Base-by-base conservation (phyloP, 441 rosid species). In the Adansonia gregorii region DNA sequence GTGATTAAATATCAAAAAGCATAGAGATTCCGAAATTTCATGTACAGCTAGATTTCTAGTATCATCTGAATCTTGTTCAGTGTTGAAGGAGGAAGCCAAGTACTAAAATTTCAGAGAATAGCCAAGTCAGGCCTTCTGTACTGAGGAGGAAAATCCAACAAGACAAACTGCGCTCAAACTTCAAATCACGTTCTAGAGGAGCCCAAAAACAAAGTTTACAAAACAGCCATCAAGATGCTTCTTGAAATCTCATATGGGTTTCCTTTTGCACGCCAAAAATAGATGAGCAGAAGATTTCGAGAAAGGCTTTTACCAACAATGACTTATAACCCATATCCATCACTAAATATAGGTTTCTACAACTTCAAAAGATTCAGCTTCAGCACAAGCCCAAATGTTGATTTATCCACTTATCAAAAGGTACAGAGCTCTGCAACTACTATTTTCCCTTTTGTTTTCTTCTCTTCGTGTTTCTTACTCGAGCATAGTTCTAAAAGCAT, bases 311-410 rank as follows among this genome's bases (percentile, higher is more conserved):
- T 20, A 46, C 17, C 39, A 68, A 20, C 0, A 0, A 67, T 67
- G 52, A 48, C 73, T 14, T 49, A 24, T 67, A 43, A 67, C 17
- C 54, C 12, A 12, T 48, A 68, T 46, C 52, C 17, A 48, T 68
- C 41, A 5, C 41, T 12, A 6, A 11, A 12, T 48, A 6, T 22
- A 49, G 6, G 54, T 67, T 19, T 45, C 54, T 46, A 46, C 39
- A 46, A 67, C 72, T 46, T 46, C 0, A 20, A 67, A 67, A 43
- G 19, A 46, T 67, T 67, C 39, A 67, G 55, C 55, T 67, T 67
- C 72, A 46, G 52, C 19, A 67, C 56, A 67, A 19, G 2, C 10
- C 14, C 19, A 45, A 20, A 20, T 45, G 72, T 45, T 67, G 56
- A 48, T 2, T 48, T 24, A 49, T 69, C 58, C 59, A 2, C 58